Evolutionary conservation across 1,284 basidiomycete genomes (phyloP), one percentile per base, ranked within the genome.

Genomic region (Coniferiporia sulphurascens): DNA sequence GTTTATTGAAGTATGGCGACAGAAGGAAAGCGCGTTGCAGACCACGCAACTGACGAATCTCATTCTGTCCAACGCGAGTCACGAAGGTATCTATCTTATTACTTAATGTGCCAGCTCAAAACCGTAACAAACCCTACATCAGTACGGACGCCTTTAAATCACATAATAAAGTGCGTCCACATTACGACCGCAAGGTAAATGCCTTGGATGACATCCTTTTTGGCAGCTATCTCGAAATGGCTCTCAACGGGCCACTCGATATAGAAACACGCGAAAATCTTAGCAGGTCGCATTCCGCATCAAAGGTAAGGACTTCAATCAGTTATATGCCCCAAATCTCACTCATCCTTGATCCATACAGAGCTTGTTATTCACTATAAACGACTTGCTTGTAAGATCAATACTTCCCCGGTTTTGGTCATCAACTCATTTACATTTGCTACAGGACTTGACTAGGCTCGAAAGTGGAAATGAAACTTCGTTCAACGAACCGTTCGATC

Each of bases 1-100:
- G 83, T 93, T 93, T 73, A 91, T 92, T 64, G 88, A 91, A 69
- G 91, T 94, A 2, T 95, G 92, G 92, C 75, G 92, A 64, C 87
- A 94, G 70, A 91, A 92, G 68, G 90, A 94, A 72, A 84, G 77
- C 46, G 89, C 89, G 13, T 72, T 92, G 63, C 85, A 86, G 69
- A 84, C 83, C 12, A 93, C 86, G 53, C 90, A 89, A 70, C 75
- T 95, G 55, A 93, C 91, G 15, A 87, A 87, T 56, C 75, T 95
- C 3, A 68, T 95, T 49, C 74, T 95, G 15, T 90, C 89, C n/a
- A 95, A 95, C 71, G 93, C 93, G 5, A 89, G 85, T 64, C 92
- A 95, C 70, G 92, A 94, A 77, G 89, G 91, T 81, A 69, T 63
- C 69, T 70, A 12, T 62, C 6, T 60, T 66, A 3, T 63, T 63